Evolutionary conservation across 495 filamentous ascomycete species (phyloP).

Genomic region (Beverwykella pulmonaria): DNA sequence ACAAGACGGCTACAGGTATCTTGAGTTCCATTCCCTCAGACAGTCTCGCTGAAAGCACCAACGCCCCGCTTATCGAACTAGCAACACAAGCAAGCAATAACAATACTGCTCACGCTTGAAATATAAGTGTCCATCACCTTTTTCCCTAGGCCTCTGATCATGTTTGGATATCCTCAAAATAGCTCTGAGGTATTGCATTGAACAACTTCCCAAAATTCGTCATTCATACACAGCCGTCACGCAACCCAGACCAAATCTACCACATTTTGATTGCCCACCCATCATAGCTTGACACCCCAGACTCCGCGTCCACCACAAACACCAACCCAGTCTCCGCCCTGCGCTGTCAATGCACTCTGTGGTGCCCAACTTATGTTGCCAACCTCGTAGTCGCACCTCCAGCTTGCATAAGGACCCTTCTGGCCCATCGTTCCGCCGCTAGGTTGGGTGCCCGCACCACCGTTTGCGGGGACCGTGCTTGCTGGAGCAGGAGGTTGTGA

Average conservation of each 20-base stretch:
- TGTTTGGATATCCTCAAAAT: too few species aligned
- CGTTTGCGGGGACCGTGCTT: constrained; percentile 31
- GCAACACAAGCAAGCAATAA: too few species aligned
- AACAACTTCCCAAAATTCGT: background rate
- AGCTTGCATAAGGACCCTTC: constrained; percentile 73
- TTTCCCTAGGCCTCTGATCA: too few species aligned
- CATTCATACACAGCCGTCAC: background rate
- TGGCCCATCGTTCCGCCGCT: constrained; percentile 22
- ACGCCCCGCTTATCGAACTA: too few species aligned
- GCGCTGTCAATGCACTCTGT: constrained; percentile 68
- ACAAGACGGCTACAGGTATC: too few species aligned
- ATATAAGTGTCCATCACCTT: too few species aligned
- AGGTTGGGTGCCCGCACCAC: constrained; percentile 41
- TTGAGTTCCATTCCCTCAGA: too few species aligned
- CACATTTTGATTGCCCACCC: background rate
- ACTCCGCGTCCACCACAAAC: constrained; percentile 89
- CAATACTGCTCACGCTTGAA: too few species aligned
- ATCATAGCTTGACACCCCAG: constrained; percentile 77
- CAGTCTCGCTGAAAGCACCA: too few species aligned
- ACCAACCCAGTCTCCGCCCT: constrained; percentile 89
- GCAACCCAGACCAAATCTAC: background rate
- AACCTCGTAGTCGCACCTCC: constrained; percentile 96
- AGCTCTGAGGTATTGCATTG: background rate
- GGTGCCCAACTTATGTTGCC: constrained; percentile 95
- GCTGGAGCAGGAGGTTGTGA: constrained; percentile 53